Evolutionary conservation across 495 filamentous ascomycete species (phyloP), one percentile per base, ranked within the genome.

Genomic region (Copromyces sp.): DNA sequence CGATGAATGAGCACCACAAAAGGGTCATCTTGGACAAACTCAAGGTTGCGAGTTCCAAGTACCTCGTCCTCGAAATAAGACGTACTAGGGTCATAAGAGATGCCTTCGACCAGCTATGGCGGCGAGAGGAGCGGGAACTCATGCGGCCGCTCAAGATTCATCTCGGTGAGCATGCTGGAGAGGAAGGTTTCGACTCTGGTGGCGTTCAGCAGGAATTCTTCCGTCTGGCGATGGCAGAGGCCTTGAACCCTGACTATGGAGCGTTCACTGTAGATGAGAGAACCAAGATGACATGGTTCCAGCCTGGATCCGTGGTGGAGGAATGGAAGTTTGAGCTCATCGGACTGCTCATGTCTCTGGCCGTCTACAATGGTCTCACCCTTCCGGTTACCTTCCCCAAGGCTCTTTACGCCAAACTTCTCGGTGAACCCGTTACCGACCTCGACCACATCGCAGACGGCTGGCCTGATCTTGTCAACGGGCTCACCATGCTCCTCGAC

Each of bases 121-220:
- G 92, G 44, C 88, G 94, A 47, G 90, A 97, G 80, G 88, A 89
- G 74, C 87, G 93, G 37, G 93, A 97, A 81, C 83, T 98, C 5
- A 84, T 94, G 81, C 87, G 91, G 39, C 95, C 95, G 0, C 83
- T 99, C 38, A 97, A 97, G 74, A 91, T 99, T 39, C 89, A 92
- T 61, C 89, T 98, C 75, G 93, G 93, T 5, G 90, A 92, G 78
- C 86, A 89, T 29, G 86, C 86, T 72, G 93, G 94, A 17, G 95
- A 98, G 81, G 91, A 96, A 77, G 95, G 95, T 2, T 86, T 95
- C 24, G 95, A 99, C 81, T 92, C 94, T 71, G 95, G 95, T 70
- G 95, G 95, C 69, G 93, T 98, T 4, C 93, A 97, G 73, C 94
- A 95, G 78, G 95, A 99, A 73, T 98, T 97, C 81, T 98, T 99